Base-by-base conservation (phyloP, 352 stramenopile genomes). In the Halophytophthora batemanensis region DNA sequence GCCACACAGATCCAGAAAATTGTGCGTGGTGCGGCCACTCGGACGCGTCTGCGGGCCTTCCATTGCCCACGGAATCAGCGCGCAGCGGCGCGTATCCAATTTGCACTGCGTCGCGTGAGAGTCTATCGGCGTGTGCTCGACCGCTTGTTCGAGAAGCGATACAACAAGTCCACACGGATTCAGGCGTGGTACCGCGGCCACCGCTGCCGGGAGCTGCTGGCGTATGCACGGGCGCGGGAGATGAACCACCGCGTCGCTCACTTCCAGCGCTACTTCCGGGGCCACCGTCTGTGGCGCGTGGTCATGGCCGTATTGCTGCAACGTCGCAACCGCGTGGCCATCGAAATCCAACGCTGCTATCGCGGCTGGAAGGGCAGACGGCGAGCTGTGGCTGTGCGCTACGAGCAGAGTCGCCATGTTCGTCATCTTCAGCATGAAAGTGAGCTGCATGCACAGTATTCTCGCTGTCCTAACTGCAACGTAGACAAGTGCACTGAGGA, bases 1-100 rank as follows among this genome's bases (percentile, higher is more conserved):
- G 76, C 74, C 41, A 78, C 59, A 12, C 66, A 79, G 43, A 83
- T 86, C 28, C 79, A 90, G 50, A 72, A 71, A 25, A 57, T 84
- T 25, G 42, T 63, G 19, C 69, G 74, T 8, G 79, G 76, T 1
- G 51, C 66, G 11, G 50, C 49, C 4, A 59, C 64, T 29, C 59
- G 79, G 1, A 56, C 34, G n/a, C 51, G 54, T 6, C 64, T 85
- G 41, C 52, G 56, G 22, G 53, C 53, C 0, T 70, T 80, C 29
- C 56, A 78, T 10, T 77, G 76, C 3, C 66, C 78, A 2, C 44
- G 45, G 14, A 61, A 69, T n/a, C 69, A 80, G 11, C 41, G 40
- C 4, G 69, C 72, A 5, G 72, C 69, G 15, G 28, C 45, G 1
- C 41, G 19, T 0, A 65, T 82, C 25, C 72, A 82, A 43, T 74